Conservation (phyloP, 169 alveolate species). For the Plasmodium vinckei region DNA sequence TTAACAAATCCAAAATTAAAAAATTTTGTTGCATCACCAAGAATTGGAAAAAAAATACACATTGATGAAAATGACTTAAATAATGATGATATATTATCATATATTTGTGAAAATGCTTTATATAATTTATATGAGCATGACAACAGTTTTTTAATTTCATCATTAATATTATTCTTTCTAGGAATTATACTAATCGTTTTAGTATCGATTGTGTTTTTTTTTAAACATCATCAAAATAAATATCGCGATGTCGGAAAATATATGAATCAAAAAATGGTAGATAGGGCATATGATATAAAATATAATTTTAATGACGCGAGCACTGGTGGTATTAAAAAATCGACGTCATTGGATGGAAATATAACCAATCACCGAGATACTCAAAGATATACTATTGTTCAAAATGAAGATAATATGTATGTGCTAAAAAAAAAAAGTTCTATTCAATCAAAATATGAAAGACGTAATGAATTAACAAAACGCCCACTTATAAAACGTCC, state of each 20-base stretch:
- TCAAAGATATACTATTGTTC: slow-evolving; percentile 12
- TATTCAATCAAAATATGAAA: not conserved
- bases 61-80: slow-evolving; percentile 39
- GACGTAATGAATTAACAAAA: not conserved
- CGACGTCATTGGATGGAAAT: not conserved
- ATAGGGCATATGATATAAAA: not conserved
- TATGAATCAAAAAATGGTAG: not conserved
- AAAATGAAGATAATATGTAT: slow-evolving; percentile 1
- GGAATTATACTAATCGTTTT: slow-evolving; percentile 9
- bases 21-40: slow-evolving; percentile 31
- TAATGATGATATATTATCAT: slow-evolving; percentile 58
- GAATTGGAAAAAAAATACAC: slow-evolving; percentile 20
- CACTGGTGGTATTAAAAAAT: not conserved
- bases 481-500: not conserved
- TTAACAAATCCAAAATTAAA: slow-evolving; percentile 21
- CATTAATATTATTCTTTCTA: slow-evolving; percentile 17
- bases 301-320: not conserved
- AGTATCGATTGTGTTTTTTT: not conserved
- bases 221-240: not conserved
- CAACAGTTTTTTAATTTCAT: slow-evolving; percentile 2
- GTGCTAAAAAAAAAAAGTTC: not conserved
- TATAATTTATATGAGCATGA: slow-evolving; percentile 51
- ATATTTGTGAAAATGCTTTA: slow-evolving; percentile 59
- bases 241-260: slow-evolving; percentile 9
- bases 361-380: not conserved